These are phyloP conservation scores for Colletotrichum sp. DNA, from an alignment of 2,329 filamentous ascomycete genomes.

Conservation along the genomic window DNA sequence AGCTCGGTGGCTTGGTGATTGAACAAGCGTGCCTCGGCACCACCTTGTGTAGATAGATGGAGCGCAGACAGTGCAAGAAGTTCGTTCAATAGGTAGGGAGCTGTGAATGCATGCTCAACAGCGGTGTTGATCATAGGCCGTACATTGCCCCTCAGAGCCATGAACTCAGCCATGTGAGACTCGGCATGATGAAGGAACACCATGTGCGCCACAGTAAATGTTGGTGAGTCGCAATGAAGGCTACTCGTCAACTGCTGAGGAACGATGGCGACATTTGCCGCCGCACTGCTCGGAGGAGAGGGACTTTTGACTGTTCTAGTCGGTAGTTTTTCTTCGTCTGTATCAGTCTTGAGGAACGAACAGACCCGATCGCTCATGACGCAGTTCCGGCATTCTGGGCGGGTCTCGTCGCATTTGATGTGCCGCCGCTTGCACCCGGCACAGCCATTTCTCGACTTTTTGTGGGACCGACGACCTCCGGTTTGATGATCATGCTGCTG, in stretches of 20 bases:
- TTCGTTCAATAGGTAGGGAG: slow-evolving; percentile 41
- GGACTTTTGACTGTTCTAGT: neutral
- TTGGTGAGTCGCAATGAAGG: neutral
- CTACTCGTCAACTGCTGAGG: neutral
- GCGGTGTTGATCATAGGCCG: slow-evolving; percentile 33
- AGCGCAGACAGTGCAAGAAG: slow-evolving; percentile 42
- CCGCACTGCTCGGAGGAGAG: neutral
- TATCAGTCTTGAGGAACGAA: slow-evolving; percentile 21
- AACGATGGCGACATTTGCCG: neutral
- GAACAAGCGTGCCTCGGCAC: slow-evolving; percentile 25
- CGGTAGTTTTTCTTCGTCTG: neutral
- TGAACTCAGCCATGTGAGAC: neutral
- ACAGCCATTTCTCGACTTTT: slow-evolving; percentile 29
- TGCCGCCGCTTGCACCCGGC: slow-evolving; percentile 44
- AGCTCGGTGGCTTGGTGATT: slow-evolving; percentile 33
- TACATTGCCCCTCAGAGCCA: neutral
- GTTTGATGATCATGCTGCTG: neutral
- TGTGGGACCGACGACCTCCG: neutral
- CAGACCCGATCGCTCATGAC: slow-evolving; percentile 25
- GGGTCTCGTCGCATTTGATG: slow-evolving; percentile 51
- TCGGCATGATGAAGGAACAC: neutral
- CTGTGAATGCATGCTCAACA: slow-evolving; percentile 29
- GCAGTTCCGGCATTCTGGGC: slow-evolving; percentile 46
- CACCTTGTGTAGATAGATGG: slow-evolving; percentile 31
- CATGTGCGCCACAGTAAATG: slow-evolving; percentile 12